Percentiles rank a stretch among this genome's conserved stretches.
phyloP scores from a whole-genome alignment of 345 rosid genomes.

The Excoecaria agallocha region DNA sequence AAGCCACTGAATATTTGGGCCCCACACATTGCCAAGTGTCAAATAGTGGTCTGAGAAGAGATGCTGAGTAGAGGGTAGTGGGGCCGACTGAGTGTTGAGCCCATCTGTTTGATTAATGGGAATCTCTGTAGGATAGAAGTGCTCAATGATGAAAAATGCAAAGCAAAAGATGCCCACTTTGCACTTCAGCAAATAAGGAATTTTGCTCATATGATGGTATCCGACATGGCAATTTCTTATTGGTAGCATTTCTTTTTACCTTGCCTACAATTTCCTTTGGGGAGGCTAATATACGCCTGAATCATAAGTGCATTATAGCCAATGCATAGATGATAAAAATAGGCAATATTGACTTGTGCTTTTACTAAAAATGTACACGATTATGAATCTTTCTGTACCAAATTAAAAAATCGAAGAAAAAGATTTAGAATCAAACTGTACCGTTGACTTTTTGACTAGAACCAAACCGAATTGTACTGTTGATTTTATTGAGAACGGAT shows the following conservation, averaged over 20 bases:
- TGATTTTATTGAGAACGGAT: too few species aligned
- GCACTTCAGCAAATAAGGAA: conserved; percentile 15
- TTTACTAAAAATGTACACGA: too few species aligned
- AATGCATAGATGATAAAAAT: background rate
- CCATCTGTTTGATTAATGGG: conserved; percentile 17
- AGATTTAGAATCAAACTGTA: too few species aligned
- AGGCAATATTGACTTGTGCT: background rate
- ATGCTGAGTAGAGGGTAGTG: background rate
- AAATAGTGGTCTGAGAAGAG: background rate
- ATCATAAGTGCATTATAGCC: conserved; percentile 5
- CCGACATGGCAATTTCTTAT: conserved; percentile 26
- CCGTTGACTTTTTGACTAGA: too few species aligned
- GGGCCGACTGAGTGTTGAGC: background rate
- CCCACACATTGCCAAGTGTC: background rate
- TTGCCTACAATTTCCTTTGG: too few species aligned
- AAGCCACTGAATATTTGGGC: background rate
- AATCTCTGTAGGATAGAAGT: conserved; percentile 28
- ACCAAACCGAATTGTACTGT: too few species aligned
- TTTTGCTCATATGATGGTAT: conserved; percentile 3
- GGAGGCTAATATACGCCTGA: conserved; percentile 11
- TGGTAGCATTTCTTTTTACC: conserved; percentile 7
- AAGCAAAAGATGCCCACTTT: conserved; percentile 43
- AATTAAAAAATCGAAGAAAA: too few species aligned
- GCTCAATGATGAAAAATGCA: conserved; percentile 28
- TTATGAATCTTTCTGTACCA: too few species aligned